These are phyloP conservation scores for Trichothecium sympodiale DNA, from an alignment of 2,329 filamentous ascomycete species.

Conservation along the genomic window DNA sequence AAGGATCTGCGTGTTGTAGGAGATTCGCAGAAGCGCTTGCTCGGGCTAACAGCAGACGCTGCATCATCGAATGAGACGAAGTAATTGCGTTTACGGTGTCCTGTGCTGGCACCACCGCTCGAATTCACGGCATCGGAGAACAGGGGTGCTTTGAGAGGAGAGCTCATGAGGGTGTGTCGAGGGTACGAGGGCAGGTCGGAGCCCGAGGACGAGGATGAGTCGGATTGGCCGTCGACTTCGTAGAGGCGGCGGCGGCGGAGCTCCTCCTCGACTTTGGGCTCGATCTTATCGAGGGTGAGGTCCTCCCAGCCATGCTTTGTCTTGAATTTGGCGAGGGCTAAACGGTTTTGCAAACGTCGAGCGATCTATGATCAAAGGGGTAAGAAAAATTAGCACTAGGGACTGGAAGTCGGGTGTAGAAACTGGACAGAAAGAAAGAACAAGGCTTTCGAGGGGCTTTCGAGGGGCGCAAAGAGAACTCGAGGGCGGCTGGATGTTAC, in stretches of 20 bases:
- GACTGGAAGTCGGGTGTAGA: no score
- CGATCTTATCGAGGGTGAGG: constrained; percentile 73
- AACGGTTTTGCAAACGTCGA: constrained; percentile 79
- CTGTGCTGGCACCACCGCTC: constrained; percentile 51
- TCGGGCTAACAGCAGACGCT: constrained; percentile 51
- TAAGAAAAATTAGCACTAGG: constrained; percentile 6
- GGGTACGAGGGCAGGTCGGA: constrained; percentile 58
- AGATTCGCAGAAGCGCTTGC: constrained; percentile 58
- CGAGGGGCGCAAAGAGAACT: no score
- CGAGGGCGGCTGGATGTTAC: constrained; percentile 12
- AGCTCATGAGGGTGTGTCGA: constrained; percentile 57
- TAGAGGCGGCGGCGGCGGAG: constrained; percentile 60
- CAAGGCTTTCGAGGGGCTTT: not conserved
- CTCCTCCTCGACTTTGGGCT: constrained; percentile 73
- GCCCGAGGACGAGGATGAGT: constrained; percentile 76
- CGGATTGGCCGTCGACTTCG: constrained; percentile 67
- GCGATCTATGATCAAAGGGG: constrained; percentile 58
- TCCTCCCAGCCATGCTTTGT: constrained; percentile 93
- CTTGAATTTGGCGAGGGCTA: constrained; percentile 94
- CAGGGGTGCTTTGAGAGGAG: constrained; percentile 69
- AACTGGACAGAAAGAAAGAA: no score
- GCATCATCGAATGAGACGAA: constrained; percentile 45
- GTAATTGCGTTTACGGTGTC: constrained; percentile 54
- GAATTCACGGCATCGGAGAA: constrained; percentile 75
- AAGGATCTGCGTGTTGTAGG: constrained; percentile 50